Evolutionary conservation across 352 stramenopile genomes (phyloP), one percentile per base, ranked within the genome.

Genomic region (Pythium angustatum): DNA sequence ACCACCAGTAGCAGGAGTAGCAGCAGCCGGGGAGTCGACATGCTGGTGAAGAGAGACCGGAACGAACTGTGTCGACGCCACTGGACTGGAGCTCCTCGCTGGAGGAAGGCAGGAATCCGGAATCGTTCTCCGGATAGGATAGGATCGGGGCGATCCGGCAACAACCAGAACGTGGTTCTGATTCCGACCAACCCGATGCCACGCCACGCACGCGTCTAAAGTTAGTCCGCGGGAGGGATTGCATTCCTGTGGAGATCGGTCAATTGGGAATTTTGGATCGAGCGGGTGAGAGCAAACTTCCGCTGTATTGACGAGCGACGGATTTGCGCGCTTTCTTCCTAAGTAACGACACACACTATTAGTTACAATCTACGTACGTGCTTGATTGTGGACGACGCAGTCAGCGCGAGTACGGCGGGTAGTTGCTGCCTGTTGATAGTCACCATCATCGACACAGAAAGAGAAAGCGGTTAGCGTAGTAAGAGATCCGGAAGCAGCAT

Each of bases 361-460:
- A 48, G 57, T 56, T 64, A 50, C 26, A 57, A 17, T 62, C 31
- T 41, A 61, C 43, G 45, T 22, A 30, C 44, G 44, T 24, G 24
- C 19, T 53, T n/a, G n/a, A n/a, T n/a, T n/a, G n/a, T n/a, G n/a
- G n/a, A 43, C 24, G 17, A 26, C 21, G 10, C 30, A 33, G 21
- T 70, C n/a, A 64, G 43, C 48, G 64, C n/a, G 55, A 65, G 50
- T 58, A 58, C 21, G 64, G 64, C 30, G 56, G 64, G 50, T 62
- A 62, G 56, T 71, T 30, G 49, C 26, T 49, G 55, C 22, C 56
- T 66, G 27, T 9, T n/a, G 9, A 48, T 9, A 31, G 3, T 19
- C 27, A 43, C 28, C 19, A 62, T 57, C 19, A 47, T 11, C 50
- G 17, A 15, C n/a, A n/a, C n/a, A n/a, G n/a, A n/a, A n/a, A n/a